Percentiles rank a stretch among this genome's conserved stretches.
Evolutionary conservation across 2,329 filamentous ascomycete species (phyloP).

Genomic region (Alternaria rosae): DNA sequence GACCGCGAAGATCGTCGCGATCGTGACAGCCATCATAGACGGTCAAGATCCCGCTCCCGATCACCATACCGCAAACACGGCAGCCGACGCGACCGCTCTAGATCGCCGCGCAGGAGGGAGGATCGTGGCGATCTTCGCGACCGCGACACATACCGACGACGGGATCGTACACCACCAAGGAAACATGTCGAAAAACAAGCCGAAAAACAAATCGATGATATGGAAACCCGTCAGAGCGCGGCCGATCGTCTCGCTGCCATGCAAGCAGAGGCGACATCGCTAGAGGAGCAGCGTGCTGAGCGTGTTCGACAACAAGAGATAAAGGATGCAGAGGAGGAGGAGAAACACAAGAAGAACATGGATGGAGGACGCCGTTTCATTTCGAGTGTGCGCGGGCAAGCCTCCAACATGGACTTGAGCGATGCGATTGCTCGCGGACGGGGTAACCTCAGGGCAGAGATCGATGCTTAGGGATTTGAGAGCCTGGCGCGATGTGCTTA

Average conservation of each 20-base stretch:
- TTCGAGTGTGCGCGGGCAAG: conserved; percentile 30
- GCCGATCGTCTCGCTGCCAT: conserved; percentile 45
- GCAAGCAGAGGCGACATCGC: conserved; percentile 43
- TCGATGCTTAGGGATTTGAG: conserved; percentile 17
- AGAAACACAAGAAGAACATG: conserved; percentile 29
- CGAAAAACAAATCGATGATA: conserved; percentile 5
- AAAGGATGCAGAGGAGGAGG: conserved; percentile 45
- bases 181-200: neutral
- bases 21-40: conserved; percentile 28
- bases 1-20: conserved; percentile 26
- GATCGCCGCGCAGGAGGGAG: conserved; percentile 31
- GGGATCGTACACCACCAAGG: conserved; percentile 28
- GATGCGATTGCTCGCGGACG: conserved; percentile 41
- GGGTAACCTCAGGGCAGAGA: conserved; percentile 23
- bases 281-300: conserved; percentile 44
- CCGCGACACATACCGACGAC: conserved; percentile 28
- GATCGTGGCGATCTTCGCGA: conserved; percentile 22
- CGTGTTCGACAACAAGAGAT: conserved; percentile 41
- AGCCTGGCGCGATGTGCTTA: neutral
- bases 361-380: conserved; percentile 38
- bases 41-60: conserved; percentile 27
- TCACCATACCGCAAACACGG: conserved; percentile 17
- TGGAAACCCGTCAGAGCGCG: conserved; percentile 22
- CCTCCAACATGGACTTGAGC: conserved; percentile 35
- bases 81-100: conserved; percentile 18